Percentiles rank a stretch among this genome's conserved stretches.
These are phyloP conservation scores for Daldinia loculata DNA, from an alignment of 495 filamentous ascomycete species.

Conservation along the genomic window DNA sequence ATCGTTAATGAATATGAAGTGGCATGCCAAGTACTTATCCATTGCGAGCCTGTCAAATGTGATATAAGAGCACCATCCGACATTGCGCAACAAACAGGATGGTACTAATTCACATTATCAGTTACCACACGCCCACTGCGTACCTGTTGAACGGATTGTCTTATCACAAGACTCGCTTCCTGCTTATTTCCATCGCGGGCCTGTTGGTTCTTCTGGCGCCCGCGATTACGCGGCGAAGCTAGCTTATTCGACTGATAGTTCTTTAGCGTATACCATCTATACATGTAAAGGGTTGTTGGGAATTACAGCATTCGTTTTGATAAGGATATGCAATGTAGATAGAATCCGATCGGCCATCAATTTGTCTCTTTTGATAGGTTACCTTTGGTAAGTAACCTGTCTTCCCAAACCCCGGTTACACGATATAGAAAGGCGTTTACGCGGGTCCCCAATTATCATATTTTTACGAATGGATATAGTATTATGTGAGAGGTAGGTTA, in stretches of 20 bases:
- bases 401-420: background rate
- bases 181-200: background rate
- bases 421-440: background rate
- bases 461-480: background rate
- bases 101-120: background rate
- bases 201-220: background rate
- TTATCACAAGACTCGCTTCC: constrained; percentile 11
- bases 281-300: background rate
- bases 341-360: constrained; percentile 4
- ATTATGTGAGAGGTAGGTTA: background rate
- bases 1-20: background rate
- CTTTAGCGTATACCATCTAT: background rate
- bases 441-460: background rate
- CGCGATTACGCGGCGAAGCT: constrained; percentile 10
- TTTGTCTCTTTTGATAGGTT: background rate
- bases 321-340: too few relatives aligned
- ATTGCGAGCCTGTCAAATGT: background rate
- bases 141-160: background rate
- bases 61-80: background rate
- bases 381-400: background rate
- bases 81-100: background rate
- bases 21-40: background rate
- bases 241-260: background rate
- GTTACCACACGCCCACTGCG: background rate
- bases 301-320: too few relatives aligned